phyloP scores from a whole-genome alignment of 768 basidiomycete genomes.

The Scleroderma citrinum region DNA sequence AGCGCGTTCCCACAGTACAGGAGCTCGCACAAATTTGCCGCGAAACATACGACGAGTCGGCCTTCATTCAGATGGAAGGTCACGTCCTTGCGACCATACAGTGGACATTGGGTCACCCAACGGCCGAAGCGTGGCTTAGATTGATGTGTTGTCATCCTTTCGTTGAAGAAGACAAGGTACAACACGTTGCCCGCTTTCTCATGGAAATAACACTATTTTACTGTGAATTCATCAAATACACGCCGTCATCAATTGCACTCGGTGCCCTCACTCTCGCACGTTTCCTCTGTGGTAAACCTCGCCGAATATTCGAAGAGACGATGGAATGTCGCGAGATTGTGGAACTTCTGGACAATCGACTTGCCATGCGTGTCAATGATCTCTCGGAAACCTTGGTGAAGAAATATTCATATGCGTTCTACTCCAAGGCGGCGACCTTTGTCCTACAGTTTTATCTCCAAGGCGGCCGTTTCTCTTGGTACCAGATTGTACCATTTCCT shows the following conservation, averaged over 20 bases:
- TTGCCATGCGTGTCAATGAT: slow-evolving; percentile 85
- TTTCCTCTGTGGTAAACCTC: slow-evolving; percentile 76
- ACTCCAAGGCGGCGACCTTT: slow-evolving; percentile 91
- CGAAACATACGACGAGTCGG: slow-evolving; percentile 93
- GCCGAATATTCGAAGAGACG: slow-evolving; percentile 78
- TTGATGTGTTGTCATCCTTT: slow-evolving; percentile 68
- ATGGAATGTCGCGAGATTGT: slow-evolving; percentile 81
- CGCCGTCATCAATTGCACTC: slow-evolving; percentile 83
- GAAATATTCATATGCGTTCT: slow-evolving; percentile 97
- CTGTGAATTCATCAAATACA: slow-evolving; percentile 85
- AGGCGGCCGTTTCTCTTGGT: slow-evolving; percentile 67
- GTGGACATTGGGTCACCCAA: slow-evolving; percentile 95
- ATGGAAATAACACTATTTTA: slow-evolving; percentile 99
- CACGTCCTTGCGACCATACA: slow-evolving; percentile 95
- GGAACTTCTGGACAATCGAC: slow-evolving; percentile 76
- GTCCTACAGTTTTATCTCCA: slow-evolving; percentile 92
- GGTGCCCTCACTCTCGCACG: slow-evolving; percentile 87
- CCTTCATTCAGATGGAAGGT: slow-evolving; percentile 99
- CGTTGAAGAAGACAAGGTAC: slow-evolving; percentile 83
- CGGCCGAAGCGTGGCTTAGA: slow-evolving; percentile 96
- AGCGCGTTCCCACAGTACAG: slow-evolving; percentile 92
- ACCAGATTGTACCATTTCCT: slow-evolving; percentile 45
- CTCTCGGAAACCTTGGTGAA: slow-evolving; percentile 94
- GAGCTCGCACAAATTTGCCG: slow-evolving; percentile 94
- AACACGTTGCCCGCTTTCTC: slow-evolving; percentile 93